Conservation (phyloP, 2,329 filamentous ascomycete genomes). For the Penicillium italicum region DNA sequence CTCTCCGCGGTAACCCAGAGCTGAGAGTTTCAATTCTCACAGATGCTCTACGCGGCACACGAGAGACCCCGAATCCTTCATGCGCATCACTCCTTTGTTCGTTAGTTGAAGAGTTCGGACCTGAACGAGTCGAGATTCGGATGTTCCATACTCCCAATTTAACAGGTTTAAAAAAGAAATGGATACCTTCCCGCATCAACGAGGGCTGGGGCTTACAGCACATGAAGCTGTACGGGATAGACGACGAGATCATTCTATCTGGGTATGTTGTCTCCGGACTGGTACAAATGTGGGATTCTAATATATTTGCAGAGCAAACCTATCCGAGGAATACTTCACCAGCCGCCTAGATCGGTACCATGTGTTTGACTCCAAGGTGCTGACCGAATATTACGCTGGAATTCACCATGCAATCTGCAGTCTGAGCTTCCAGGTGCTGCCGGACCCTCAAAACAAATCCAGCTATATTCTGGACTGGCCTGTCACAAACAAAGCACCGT, state of each 20-base stretch:
- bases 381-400: conserved; percentile 76
- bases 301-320: conserved; percentile 61
- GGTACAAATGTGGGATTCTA: neutral
- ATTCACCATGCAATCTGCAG: conserved; percentile 74
- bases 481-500: conserved; percentile 65
- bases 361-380: conserved; percentile 71
- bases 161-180: conserved; percentile 76
- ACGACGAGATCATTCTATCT: conserved; percentile 92
- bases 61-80: conserved; percentile 80
- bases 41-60: conserved; percentile 83
- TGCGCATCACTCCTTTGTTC: conserved; percentile 84
- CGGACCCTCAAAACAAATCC: conserved; percentile 43
- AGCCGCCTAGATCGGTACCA: conserved; percentile 95
- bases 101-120: conserved; percentile 77
- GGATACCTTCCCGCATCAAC: conserved; percentile 85
- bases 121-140: conserved; percentile 80
- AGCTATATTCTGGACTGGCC: conserved; percentile 69
- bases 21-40: conserved; percentile 85
- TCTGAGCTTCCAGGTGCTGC: conserved; percentile 76
- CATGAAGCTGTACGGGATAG: conserved; percentile 96
- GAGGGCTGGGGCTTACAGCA: conserved; percentile 98
- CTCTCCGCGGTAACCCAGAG: conserved; percentile 68
- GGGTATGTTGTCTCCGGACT: conserved; percentile 53
- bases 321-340: conserved; percentile 92
- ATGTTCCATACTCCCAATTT: conserved; percentile 99